A percentile compares a stretch with the other conserved stretches of the same genome.
Conservation (phyloP, 192 early-diverging fungal genomes). For the Lunasporangiospora selenospora region DNA sequence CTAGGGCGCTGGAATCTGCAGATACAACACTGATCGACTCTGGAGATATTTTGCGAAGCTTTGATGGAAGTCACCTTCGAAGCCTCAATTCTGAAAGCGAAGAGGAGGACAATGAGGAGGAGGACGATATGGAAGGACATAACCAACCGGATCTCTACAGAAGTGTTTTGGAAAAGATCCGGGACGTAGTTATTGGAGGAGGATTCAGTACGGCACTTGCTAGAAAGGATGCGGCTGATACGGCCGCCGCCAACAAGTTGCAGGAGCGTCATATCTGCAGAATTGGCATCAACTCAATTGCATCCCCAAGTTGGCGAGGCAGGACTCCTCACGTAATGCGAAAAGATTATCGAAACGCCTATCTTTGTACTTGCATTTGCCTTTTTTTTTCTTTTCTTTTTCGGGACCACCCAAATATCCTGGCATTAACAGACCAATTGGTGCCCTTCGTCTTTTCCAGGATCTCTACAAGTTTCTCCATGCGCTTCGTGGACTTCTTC, state of each 20-base stretch:
- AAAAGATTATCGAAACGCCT: too few species aligned
- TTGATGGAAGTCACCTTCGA: constrained; percentile 26
- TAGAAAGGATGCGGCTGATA: constrained; percentile 27
- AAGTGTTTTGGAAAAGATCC: constrained; percentile 55
- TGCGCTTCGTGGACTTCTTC: constrained; percentile 76
- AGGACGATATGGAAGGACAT: neutral
- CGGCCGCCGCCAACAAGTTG: constrained; percentile 29
- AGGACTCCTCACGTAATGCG: constrained; percentile 59
- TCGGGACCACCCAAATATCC: neutral
- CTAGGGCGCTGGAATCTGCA: constrained; percentile 62
- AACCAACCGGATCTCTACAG: constrained; percentile 49
- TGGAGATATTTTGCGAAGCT: constrained; percentile 17
- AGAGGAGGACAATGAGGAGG: constrained; percentile 20
- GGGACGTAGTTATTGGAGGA: constrained; percentile 64
- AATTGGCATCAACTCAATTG: constrained; percentile 83
- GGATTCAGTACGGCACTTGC: constrained; percentile 65
- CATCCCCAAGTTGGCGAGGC: constrained; percentile 80
- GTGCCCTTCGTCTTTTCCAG: constrained; percentile 24
- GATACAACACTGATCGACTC: constrained; percentile 56
- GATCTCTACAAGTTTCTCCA: constrained; percentile 75
- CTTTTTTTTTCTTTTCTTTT: neutral
- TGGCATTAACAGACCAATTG: neutral
- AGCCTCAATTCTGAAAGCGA: constrained; percentile 28
- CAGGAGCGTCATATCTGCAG: constrained; percentile 72
- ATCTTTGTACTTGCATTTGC: neutral